phyloP scores from a whole-genome alignment of 73 alveolate genomes.

The Paramecium sexaurelia region DNA sequence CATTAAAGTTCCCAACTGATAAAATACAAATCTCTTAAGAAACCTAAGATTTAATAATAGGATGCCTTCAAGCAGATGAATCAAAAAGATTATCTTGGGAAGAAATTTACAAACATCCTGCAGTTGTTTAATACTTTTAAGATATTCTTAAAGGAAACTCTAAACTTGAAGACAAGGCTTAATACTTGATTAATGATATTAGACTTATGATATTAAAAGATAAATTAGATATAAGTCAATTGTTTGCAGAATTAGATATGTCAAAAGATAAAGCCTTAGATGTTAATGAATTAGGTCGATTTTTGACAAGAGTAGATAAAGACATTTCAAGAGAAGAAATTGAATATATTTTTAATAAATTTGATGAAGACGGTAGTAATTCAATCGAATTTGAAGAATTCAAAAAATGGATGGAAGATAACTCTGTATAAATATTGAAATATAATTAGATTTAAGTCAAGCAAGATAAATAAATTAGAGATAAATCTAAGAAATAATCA shows the following conservation, averaged over 20 bases:
- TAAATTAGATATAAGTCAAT: slow-evolving; percentile 1
- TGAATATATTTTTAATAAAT: slow-evolving; percentile 66
- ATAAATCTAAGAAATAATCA: neutral
- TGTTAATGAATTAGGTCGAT: slow-evolving; percentile 55
- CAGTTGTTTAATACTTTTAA: neutral
- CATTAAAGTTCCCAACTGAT: neutral
- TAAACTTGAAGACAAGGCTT: slow-evolving; percentile 60
- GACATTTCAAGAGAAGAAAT: slow-evolving; percentile 49
- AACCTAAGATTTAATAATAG: slow-evolving; percentile 40
- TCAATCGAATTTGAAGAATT: slow-evolving; percentile 59
- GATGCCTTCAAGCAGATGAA: slow-evolving; percentile 59
- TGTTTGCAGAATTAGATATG: slow-evolving; percentile 57
- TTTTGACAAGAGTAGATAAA: slow-evolving; percentile 50
- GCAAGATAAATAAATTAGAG: neutral
- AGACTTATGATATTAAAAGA: slow-evolving; percentile 54
- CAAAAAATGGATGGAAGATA: slow-evolving; percentile 61
- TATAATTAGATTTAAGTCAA: neutral
- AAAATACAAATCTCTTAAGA: neutral
- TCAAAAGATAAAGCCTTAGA: slow-evolving; percentile 59
- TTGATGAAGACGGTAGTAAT: slow-evolving; percentile 64
- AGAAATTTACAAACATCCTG: slow-evolving; percentile 65
- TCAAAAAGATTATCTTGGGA: slow-evolving; percentile 60
- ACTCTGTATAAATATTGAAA: slow-evolving; percentile 15
- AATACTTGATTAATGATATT: slow-evolving; percentile 58
- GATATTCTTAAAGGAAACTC: neutral